Conservation (phyloP, 352 stramenopile genomes). For the Poterioochromonas sp. region DNA sequence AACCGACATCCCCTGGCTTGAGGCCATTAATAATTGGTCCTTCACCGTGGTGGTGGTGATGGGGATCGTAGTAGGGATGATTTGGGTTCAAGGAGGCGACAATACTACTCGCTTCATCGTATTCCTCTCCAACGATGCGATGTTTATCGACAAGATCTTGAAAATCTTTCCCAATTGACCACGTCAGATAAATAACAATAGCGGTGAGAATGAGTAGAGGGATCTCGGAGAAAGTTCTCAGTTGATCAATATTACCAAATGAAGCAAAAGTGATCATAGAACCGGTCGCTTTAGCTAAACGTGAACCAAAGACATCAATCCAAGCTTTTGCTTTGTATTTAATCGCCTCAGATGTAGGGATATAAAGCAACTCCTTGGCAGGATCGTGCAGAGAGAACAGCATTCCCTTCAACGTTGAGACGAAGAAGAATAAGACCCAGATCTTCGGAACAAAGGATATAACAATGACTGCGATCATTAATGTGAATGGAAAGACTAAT, state of each 20-base stretch:
- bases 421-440: slow-evolving; percentile 55
- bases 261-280: slow-evolving; percentile 51
- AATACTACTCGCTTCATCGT: background rate
- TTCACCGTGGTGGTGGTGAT: background rate
- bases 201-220: slow-evolving; percentile 27
- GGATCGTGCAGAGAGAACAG: slow-evolving; percentile 69
- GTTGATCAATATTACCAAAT: slow-evolving; percentile 35
- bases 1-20: slow-evolving; percentile 20
- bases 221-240: slow-evolving; percentile 20
- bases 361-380: slow-evolving; percentile 65
- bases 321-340: slow-evolving; percentile 70
- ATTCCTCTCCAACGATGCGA: slow-evolving; percentile 34
- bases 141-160: background rate
- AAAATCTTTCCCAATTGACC: slow-evolving; percentile 15
- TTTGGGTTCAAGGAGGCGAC: background rate
- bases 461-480: slow-evolving; percentile 55
- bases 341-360: slow-evolving; percentile 58
- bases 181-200: slow-evolving; percentile 24
- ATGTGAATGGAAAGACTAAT: slow-evolving; percentile 58
- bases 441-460: slow-evolving; percentile 52
- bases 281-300: slow-evolving; percentile 62
- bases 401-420: slow-evolving; percentile 60
- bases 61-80: no score
- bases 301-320: slow-evolving; percentile 69
- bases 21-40: slow-evolving; percentile 5